A percentile compares a stretch with the other conserved stretches of the same genome.
These are phyloP conservation scores for Ramalina intermedia DNA, from an alignment of 495 filamentous ascomycete genomes.

Conservation along the genomic window DNA sequence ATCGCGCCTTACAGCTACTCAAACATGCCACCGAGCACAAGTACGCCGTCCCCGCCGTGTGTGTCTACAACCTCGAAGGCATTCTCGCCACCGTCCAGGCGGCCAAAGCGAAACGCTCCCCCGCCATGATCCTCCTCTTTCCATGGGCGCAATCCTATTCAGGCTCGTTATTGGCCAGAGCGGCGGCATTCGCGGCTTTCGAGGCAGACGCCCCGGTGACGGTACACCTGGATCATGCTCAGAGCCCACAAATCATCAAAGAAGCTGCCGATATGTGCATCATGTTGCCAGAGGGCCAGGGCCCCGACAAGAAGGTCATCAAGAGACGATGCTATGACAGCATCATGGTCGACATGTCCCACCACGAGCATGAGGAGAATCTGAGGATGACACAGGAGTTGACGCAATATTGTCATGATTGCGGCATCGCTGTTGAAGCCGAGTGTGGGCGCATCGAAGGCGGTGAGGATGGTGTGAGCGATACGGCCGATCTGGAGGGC, in stretches of 20 bases:
- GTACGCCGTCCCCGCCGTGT: conserved; percentile 64
- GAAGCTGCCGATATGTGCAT: conserved; percentile 40
- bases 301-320: background rate
- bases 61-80: conserved; percentile 68
- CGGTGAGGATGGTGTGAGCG: conserved; percentile 68
- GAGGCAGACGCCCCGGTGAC: conserved; percentile 55
- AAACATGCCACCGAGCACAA: conserved; percentile 47
- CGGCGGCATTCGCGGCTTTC: conserved; percentile 46
- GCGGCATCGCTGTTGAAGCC: conserved; percentile 65
- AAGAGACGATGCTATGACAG: conserved; percentile 48
- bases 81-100: conserved; percentile 67
- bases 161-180: conserved; percentile 45
- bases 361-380: conserved; percentile 75
- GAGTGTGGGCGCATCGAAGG: conserved; percentile 75
- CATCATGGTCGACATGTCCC: conserved; percentile 75
- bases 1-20: conserved; percentile 55
- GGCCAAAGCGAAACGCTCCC: conserved; percentile 57
- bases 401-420: conserved; percentile 52
- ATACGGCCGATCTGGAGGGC: conserved; percentile 60
- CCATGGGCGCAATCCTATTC: conserved; percentile 72
- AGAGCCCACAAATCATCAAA: conserved; percentile 55
- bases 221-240: conserved; percentile 65
- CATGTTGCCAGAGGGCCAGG: too few species aligned
- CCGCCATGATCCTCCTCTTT: conserved; percentile 74
- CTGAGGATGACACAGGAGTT: conserved; percentile 56